Conservation (phyloP, 1,139 yeast species). For the Taphrina wiesneri region DNA sequence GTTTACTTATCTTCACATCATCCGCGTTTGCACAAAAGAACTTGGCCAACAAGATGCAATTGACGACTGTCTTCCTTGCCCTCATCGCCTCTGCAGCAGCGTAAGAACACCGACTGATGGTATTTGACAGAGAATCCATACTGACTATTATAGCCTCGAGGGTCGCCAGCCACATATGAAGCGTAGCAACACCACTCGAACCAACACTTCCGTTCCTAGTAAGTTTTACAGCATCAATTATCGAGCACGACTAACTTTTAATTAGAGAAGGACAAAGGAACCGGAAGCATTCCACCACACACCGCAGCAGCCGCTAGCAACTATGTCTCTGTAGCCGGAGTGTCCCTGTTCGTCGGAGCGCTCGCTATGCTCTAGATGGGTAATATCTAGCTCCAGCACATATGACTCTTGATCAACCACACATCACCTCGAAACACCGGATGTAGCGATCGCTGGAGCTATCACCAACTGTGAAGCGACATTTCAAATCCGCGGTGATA, state of each 20-base stretch:
- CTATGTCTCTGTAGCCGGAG: conserved; percentile 11
- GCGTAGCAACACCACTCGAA: not conserved
- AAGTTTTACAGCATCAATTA: not conserved
- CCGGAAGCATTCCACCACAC: conserved; percentile 1
- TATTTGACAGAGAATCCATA: not conserved
- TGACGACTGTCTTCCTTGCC: not conserved
- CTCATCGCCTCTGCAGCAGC: conserved; percentile 11
- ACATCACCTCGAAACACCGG: not conserved
- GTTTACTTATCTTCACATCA: not conserved
- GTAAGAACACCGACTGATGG: not conserved
- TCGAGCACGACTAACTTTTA: not conserved
- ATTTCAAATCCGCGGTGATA: not conserved
- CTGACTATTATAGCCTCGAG: not conserved
- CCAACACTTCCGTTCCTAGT: not conserved
- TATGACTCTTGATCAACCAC: not conserved
- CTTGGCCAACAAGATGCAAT: not conserved
- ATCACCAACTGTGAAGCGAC: not conserved
- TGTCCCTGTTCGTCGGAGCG: not conserved
- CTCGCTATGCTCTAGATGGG: conserved; percentile 4
- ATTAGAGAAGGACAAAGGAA: not conserved
- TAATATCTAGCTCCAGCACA: not conserved
- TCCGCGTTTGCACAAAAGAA: not conserved
- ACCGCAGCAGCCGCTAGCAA: conserved; percentile 3
- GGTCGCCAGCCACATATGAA: not conserved
- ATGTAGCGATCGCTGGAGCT: not conserved